Percentiles rank a stretch among this genome's conserved stretches.
These are phyloP conservation scores for Pythium periplocum DNA, from an alignment of 352 stramenopile genomes.

Conservation along the genomic window DNA sequence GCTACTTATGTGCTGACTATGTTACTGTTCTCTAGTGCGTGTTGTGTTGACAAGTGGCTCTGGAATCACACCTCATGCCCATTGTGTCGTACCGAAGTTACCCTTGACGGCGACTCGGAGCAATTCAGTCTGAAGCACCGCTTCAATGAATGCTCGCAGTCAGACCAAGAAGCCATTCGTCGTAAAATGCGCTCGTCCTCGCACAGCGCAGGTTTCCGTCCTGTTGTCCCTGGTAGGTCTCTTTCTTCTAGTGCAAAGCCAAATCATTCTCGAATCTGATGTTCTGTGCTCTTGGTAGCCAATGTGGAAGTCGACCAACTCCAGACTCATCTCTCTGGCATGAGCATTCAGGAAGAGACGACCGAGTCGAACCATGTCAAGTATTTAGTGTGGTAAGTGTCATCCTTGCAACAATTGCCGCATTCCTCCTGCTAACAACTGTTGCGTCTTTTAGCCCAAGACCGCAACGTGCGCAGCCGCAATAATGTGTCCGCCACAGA, in stretches of 20 bases:
- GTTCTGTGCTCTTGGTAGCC: not conserved
- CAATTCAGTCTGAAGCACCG: constrained; percentile 50
- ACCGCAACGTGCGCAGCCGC: constrained; percentile 2
- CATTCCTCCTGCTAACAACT: constrained; percentile 2
- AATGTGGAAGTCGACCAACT: constrained; percentile 20
- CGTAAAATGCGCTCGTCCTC: constrained; percentile 70
- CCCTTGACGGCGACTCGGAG: constrained; percentile 39
- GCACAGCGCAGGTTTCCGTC: constrained; percentile 59
- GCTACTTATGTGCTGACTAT: too few relatives aligned
- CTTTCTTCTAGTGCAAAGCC: not conserved
- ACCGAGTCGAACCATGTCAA: constrained; percentile 19
- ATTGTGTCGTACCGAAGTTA: constrained; percentile 75
- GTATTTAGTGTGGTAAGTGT: constrained; percentile 30
- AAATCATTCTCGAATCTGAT: not conserved
- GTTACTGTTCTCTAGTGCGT: constrained; percentile 31
- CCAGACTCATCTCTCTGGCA: constrained; percentile 6
- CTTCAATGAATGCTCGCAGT: constrained; percentile 68
- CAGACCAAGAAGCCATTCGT: constrained; percentile 66
- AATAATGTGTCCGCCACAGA: not conserved
- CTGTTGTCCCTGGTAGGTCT: constrained; percentile 58
- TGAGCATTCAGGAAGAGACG: constrained; percentile 18
- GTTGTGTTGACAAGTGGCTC: constrained; percentile 82
- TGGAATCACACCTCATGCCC: constrained; percentile 86
- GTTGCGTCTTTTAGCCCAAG: constrained; percentile 3
- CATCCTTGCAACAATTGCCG: not conserved